Base-by-base conservation (phyloP, 2,329 filamentous ascomycete genomes). In the Calonectria montana region DNA sequence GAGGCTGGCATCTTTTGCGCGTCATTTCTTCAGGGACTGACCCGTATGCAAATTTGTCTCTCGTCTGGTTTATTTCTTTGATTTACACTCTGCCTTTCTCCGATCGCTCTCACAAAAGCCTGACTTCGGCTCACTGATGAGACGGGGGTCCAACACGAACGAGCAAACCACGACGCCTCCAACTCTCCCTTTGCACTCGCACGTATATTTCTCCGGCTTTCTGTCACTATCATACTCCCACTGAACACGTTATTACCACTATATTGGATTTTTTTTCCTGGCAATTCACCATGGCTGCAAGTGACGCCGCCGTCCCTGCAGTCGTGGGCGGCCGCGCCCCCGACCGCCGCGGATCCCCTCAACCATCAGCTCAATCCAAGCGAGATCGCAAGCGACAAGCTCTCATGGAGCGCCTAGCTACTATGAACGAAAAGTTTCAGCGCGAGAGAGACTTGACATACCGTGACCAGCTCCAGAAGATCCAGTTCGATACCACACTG, bases 401-500 rank as follows among this genome's bases (percentile, higher is more conserved):
- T 79, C 91, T 98, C 73, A 91, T 92, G 76, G 95, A 98, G 73
- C 93, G 94, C 74, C 90, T 98, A 8, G 89, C 91, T 47, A 90
- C 92, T 68, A 91, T 98, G 83, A 92, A 93, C 67, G 91, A 93
- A 66, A 92, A 92, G 76, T 96, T 98, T 84, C 91, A 91, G 74
- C 90, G 93, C 74, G 95, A 97, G 80, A 91, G 94, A 75, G 95
- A 98, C 82, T 87, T 90, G 74, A 92, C 95, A 78, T 98, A 97
- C 83, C 92, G 96, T 73, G 94, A 97, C 76, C 95, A 98, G 83
- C 89, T 98, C 2, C 93, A 97, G 79, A 94, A 94, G 76, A 91
- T 98, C n/a, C 96, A 98, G 84, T 92, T 94, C 75, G 96, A 98
- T 83, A 95, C 96, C 84, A 94, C 91, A 70, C 89, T 97, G 55